These are phyloP conservation scores for Paramecium sonneborni DNA, from an alignment of 73 alveolate species.

Conservation along the genomic window DNA sequence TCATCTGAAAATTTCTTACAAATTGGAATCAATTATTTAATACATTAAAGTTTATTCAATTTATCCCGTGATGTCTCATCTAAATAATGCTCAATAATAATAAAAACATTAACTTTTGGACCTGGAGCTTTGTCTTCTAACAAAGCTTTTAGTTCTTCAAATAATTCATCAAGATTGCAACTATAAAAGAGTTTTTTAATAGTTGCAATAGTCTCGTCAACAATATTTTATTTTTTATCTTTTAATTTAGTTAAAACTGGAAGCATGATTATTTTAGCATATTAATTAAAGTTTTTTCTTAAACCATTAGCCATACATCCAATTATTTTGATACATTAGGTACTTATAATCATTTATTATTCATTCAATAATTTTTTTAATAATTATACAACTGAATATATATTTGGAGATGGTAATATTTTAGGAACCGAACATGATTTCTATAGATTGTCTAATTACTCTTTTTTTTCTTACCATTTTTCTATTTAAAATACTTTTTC, in stretches of 20 bases:
- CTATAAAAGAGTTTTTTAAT: not conserved
- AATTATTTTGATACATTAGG: not conserved
- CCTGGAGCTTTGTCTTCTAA: conserved; percentile 29
- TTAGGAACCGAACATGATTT: not conserved
- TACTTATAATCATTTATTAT: not conserved
- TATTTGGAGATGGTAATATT: not conserved
- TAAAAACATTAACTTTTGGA: not conserved
- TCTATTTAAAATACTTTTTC: not conserved
- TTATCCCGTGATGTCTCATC: not conserved
- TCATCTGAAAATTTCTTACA: not conserved
- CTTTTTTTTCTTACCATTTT: conserved; percentile 43
- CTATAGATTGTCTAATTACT: not conserved
- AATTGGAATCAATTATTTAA: not conserved
- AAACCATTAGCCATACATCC: conserved; percentile 30
- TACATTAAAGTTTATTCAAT: not conserved
- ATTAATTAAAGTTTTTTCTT: not conserved
- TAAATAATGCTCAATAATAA: not conserved
- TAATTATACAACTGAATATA: not conserved
- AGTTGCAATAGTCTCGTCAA: not conserved
- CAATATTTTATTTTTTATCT: conserved; percentile 13
- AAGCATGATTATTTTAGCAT: not conserved
- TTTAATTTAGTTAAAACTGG: not conserved
- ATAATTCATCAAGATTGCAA: not conserved
- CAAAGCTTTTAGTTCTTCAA: not conserved
- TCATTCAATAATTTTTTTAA: not conserved